Conservation (phyloP, 2,329 filamentous ascomycete species). For the Talaromyces sp. region DNA sequence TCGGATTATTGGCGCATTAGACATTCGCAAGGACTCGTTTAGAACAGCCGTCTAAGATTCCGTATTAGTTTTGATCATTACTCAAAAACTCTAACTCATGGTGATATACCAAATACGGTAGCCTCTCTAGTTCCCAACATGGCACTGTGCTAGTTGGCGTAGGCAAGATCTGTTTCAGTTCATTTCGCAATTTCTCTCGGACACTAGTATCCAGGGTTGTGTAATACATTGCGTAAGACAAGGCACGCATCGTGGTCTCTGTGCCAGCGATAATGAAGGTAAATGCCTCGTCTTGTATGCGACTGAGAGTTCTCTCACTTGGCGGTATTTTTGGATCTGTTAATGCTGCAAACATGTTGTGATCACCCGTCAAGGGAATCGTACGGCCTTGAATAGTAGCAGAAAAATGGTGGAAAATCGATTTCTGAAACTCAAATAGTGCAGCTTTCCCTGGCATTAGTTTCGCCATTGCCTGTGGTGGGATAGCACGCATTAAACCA, state of each 20-base stretch:
- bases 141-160: conserved; percentile 18
- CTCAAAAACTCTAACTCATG: neutral
- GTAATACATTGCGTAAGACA: conserved; percentile 27
- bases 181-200: conserved; percentile 18
- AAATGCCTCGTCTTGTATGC: conserved; percentile 26
- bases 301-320: conserved; percentile 30
- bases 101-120: conserved; percentile 33
- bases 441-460: neutral
- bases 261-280: conserved; percentile 29
- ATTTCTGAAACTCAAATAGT: neutral
- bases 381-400: neutral
- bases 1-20: conserved; percentile 23
- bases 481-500: neutral
- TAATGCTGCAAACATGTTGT: conserved; percentile 25
- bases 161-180: conserved; percentile 25
- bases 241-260: conserved; percentile 27
- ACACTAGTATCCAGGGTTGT: conserved; percentile 19
- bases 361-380: neutral
- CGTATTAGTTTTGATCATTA: neutral
- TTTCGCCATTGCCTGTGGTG: neutral
- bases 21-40: conserved; percentile 28
- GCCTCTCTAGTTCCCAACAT: conserved; percentile 31
- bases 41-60: conserved; percentile 22
- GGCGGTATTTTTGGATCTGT: conserved; percentile 25
- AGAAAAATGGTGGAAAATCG: neutral